Percentiles rank a stretch among this genome's conserved stretches.
Conservation (phyloP, 352 stramenopile species). For the Globisporangium heterothallicum region DNA sequence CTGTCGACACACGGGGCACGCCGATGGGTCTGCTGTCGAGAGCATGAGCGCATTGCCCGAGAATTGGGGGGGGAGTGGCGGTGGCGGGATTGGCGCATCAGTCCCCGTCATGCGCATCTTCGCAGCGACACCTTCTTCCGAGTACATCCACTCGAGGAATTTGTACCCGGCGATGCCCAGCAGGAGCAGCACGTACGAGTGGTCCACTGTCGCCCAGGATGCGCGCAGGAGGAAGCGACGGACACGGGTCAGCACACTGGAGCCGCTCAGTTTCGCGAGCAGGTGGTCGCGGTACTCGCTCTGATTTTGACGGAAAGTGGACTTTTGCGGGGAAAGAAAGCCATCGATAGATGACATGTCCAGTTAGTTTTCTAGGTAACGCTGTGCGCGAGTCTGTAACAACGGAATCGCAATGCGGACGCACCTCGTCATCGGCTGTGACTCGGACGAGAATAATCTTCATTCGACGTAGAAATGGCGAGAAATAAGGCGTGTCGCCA, state of each 20-base stretch:
- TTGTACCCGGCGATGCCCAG: conserved; percentile 80
- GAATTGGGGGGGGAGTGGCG: conserved; percentile 66
- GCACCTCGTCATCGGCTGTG: conserved; percentile 64
- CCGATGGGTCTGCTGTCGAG: conserved; percentile 39
- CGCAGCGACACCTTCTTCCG: conserved; percentile 59
- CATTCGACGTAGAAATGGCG: conserved; percentile 64
- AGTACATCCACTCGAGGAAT: conserved; percentile 88
- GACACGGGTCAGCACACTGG: conserved; percentile 32
- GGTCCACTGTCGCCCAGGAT: conserved; percentile 66
- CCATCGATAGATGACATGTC: neutral
- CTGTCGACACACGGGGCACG: conserved; percentile 69
- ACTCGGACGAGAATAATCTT: conserved; percentile 72
- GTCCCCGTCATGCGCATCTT: conserved; percentile 50
- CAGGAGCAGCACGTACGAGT: conserved; percentile 79
- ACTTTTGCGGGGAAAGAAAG: conserved; percentile 17
- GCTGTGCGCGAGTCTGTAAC: neutral
- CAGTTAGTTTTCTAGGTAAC: neutral
- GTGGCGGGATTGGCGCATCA: conserved; percentile 58
- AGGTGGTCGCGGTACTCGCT: conserved; percentile 42
- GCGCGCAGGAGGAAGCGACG: conserved; percentile 38
- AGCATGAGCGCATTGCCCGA: conserved; percentile 45
- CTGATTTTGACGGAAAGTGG: conserved; percentile 49
- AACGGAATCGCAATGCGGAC: too few species aligned
- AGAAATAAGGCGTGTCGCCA: conserved; percentile 79
- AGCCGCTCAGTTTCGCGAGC: conserved; percentile 40